A percentile compares a stretch with the other conserved stretches of the same genome.
Evolutionary conservation across 805 yeast species (phyloP).

Genomic region (Candida sphagnicola): DNA sequence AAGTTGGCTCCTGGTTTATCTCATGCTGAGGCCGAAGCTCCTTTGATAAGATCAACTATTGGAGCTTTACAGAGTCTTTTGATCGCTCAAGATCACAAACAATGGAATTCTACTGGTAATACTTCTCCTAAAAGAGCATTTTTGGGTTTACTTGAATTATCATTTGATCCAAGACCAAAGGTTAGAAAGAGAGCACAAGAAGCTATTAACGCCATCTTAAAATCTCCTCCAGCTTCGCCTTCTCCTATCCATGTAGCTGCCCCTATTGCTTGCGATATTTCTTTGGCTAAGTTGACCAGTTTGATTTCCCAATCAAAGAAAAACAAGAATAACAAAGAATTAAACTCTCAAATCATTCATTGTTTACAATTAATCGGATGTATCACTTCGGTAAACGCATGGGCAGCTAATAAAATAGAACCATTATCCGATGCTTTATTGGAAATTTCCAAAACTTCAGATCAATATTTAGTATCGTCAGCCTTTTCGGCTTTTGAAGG

Average conservation of each 20-base stretch:
- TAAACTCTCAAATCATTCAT: conserved; percentile 62
- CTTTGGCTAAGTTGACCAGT: conserved; percentile 51
- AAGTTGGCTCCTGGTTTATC: conserved; percentile 80
- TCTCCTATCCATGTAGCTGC: conserved; percentile 75
- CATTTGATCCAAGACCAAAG: conserved; percentile 88
- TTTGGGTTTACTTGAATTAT: conserved; percentile 69
- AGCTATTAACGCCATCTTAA: conserved; percentile 63
- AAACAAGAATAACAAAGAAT: conserved; percentile 42
- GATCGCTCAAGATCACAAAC: conserved; percentile 70
- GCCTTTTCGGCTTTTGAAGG: conserved; percentile 85
- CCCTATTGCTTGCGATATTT: conserved; percentile 61
- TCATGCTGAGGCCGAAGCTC: conserved; percentile 66
- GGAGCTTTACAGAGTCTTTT: conserved; percentile 82
- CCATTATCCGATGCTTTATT: conserved; percentile 72
- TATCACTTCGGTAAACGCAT: conserved; percentile 69
- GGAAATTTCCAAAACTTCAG: conserved; percentile 74
- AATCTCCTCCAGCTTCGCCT: conserved; percentile 72
- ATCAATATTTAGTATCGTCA: conserved; percentile 77
- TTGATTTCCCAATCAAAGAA: conserved; percentile 34
- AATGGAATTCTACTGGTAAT: conserved; percentile 62
- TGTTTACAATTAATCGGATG: conserved; percentile 69
- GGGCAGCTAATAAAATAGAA: conserved; percentile 74
- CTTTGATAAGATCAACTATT: conserved; percentile 74
- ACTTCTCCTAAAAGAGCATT: conserved; percentile 81
- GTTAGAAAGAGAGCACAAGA: conserved; percentile 95